These are phyloP conservation scores for Pythium plurisporium DNA, from an alignment of 352 stramenopile genomes.

Conservation along the genomic window DNA sequence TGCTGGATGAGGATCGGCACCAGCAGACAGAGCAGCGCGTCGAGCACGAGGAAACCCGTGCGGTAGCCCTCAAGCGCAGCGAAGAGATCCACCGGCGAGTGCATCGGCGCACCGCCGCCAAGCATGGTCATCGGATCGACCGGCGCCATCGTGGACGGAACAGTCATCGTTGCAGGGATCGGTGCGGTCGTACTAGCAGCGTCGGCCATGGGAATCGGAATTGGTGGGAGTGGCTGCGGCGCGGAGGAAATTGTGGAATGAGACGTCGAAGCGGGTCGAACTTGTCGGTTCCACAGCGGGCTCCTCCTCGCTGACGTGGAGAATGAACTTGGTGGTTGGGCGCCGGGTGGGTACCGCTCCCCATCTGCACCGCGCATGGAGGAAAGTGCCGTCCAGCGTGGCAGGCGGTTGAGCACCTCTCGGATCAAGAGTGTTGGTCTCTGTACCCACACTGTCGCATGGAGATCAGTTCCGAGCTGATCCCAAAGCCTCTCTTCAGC, in stretches of 20 bases:
- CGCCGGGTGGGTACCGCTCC: too few species aligned
- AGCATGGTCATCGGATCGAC: neutral
- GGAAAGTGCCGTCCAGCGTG: neutral
- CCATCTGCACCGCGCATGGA: too few species aligned
- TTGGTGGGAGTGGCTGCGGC: neutral
- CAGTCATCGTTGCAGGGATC: neutral
- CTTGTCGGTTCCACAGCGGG: too few species aligned
- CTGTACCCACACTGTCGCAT: neutral
- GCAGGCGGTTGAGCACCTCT: neutral
- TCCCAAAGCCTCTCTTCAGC: neutral
- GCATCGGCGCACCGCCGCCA: neutral
- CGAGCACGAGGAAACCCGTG: slow-evolving; percentile 23
- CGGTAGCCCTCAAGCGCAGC: slow-evolving; percentile 16
- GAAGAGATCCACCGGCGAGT: slow-evolving; percentile 6
- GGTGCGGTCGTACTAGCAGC: too few species aligned
- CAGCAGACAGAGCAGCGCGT: slow-evolving; percentile 27
- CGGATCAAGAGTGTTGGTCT: slow-evolving; percentile 1
- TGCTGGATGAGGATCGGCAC: slow-evolving; percentile 25
- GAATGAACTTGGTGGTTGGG: neutral
- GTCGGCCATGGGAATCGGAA: slow-evolving; percentile 3
- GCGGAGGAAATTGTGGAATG: slow-evolving; percentile 8
- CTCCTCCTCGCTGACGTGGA: neutral
- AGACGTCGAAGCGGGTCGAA: too few species aligned
- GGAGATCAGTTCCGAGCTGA: too few species aligned
- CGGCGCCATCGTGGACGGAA: neutral